Evolutionary conservation across 139 green algal species (phyloP), one percentile per base, ranked within the genome.

Genomic region (Micromonas commoda): DNA sequence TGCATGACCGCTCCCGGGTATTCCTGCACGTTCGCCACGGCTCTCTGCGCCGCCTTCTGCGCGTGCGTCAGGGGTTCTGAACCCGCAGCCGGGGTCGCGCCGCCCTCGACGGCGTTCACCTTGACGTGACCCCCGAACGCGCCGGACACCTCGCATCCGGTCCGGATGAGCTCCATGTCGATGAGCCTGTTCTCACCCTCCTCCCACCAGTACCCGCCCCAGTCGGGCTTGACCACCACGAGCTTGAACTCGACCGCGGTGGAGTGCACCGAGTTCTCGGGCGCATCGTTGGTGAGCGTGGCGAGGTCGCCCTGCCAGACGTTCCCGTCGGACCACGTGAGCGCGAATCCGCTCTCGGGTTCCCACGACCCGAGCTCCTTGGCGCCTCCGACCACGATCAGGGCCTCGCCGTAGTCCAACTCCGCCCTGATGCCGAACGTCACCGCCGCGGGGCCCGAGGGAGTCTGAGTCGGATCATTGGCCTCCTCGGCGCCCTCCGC

Each of bases 301-400:
- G 54, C 24, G n/a, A 65, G 28, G 28, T 65, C 28, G 2, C 54
- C 54, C 28, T n/a, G 54, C 54, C 54, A 65, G 24, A 65, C 54
- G 54, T 65, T 65, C 54, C 54, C 54, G n/a, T 65, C 54, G 24
- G 54, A 31, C 54, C 54, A 65, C 2, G 54, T 31, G 54, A 65
- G 54, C 28, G 2, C 28, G 2, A 65, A 65, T n/a, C 54, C 54
- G 28, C 28, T n/a, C 54, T 65, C 54, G 54, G 54, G 24, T 65
- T 65, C 28, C 54, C 54, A 65, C 28, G n/a, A 31, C 54, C 54
- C 54, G 2, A 65, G 2, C 2, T 31, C n/a, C 1, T 24, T 24
- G 24, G 54, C 28, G 2, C 24, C n/a, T 2, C 54, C 54, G 54
- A 65, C 54, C 24, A 65, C 28, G 1, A 65, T n/a, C 1, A 65